These are phyloP conservation scores for Cladorrhinum sp. DNA, from an alignment of 2,329 filamentous ascomycete species.

Conservation along the genomic window DNA sequence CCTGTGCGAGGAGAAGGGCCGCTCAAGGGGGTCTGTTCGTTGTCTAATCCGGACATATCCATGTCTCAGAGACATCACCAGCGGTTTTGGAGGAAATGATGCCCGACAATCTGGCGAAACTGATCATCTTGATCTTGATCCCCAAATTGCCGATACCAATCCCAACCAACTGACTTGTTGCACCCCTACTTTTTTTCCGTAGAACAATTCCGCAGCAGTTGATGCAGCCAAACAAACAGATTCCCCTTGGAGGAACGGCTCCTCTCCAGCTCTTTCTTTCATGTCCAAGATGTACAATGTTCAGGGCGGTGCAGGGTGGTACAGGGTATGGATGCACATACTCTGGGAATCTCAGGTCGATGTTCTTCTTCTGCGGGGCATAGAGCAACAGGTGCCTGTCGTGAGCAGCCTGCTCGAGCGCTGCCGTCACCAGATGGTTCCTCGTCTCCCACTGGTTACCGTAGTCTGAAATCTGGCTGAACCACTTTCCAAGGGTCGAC, in stretches of 20 bases:
- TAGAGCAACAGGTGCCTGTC: conserved; percentile 55
- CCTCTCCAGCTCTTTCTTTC: neutral
- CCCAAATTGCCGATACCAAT: neutral
- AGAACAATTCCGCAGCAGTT: neutral
- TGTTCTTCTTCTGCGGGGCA: conserved; percentile 42
- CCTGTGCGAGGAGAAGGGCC: neutral
- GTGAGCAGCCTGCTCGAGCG: conserved; percentile 54
- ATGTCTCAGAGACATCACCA: neutral
- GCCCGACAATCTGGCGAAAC: neutral
- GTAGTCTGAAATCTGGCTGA: conserved; percentile 46
- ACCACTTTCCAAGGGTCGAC: conserved; percentile 44
- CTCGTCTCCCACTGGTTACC: conserved; percentile 49
- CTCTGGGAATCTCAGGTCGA: conserved; percentile 58
- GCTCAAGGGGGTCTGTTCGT: neutral
- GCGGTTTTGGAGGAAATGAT: neutral
- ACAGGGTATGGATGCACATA: conserved; percentile 38
- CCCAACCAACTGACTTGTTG: neutral
- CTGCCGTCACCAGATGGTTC: conserved; percentile 51
- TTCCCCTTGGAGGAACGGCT: neutral
- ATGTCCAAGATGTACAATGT: neutral
- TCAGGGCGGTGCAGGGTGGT: neutral
- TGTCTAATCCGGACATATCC: neutral
- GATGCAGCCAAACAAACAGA: neutral
- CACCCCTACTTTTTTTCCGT: neutral
- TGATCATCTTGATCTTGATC: neutral